Evolutionary conservation across 805 yeast species (phyloP), one percentile per base, ranked within the genome.

Genomic region (Candida tibetensis): DNA sequence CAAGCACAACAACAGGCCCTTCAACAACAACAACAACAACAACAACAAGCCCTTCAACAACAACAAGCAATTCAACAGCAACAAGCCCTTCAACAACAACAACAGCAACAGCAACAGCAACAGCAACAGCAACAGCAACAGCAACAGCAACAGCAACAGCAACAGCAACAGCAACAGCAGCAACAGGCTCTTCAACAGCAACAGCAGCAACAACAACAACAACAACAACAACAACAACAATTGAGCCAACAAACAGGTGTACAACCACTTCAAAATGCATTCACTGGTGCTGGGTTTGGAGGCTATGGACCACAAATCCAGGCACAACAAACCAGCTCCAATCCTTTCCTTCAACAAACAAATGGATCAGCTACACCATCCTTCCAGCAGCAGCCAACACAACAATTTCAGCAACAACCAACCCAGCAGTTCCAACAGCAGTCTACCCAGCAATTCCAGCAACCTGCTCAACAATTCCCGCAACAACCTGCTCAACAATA

Each of bases 251-350:
- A 51, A 40, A 14, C 32, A 12, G 19, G 25, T n/a, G 31, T 21
- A 25, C 41, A 34, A 37, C 41, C 37, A 17, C 41, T 36, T 7
- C 46, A 42, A 22, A 40, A 25, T 13, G 50, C 66, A 3, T 68
- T 60, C 44, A 77, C 82, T 4, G 83, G 82, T 10, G 71, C 71
- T 25, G 85, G 84, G 0, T 78, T 79, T 56, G 83, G 83, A 9
- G 80, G 79, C 1, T 74, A 69, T 49, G 65, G 61, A 5, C 57
- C 55, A 7, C 69, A 40, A 23, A 13, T 41, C 18, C 48, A 41
- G 18, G 30, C 41, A 2, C 44, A 42, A 16, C 14, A 16, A 4
- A 28, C 38, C 15, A 34, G 30, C 33, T 38, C 41, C 28, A 41
- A 44, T 21, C 48, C 48, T n/a, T 43, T 43, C 23, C n/a, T 37